Evolutionary conservation across 169 alveolate species (phyloP), one percentile per base, ranked within the genome.

Genomic region (Amoebophrya sp.): DNA sequence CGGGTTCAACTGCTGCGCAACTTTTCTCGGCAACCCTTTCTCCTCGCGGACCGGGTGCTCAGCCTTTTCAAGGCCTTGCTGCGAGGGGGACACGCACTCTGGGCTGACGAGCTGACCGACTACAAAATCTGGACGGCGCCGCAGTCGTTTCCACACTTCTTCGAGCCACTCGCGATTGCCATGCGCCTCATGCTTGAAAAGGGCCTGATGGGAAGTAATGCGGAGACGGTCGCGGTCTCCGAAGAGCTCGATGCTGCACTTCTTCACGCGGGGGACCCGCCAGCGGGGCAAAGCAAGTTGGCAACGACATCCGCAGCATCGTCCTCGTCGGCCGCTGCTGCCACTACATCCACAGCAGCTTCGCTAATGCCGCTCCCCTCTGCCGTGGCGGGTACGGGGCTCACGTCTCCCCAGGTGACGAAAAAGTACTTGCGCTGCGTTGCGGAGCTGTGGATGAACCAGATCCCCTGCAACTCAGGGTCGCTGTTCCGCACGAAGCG

Each of bases 401-500:
- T 66, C 83, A 7, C 32, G 35, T 0, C 83, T 7, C 83, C 83
- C 35, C 83, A 18, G 39, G 83, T 66, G 32, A 66, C 83, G 35
- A 66, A 66, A 25, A 66, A 66, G 83, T 66, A 25, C 35, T 25
- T 66, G 29, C 29, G 83, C 10, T 66, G 83, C 35, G 18, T 66
- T 25, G 83, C 32, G 32, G 83, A 66, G 18, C 83, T 66, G 39
- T 66, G 35, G 29, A 25, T 66, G 32, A n/a, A n/a, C 18, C 83
- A 66, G 83, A 25, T 66, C 32, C 83, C 83, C 32, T 66, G 83
- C 35, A 66, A 66, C 35, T 7, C 32, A 0, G 83, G 83, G 7
- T 66, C 83, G 35, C 32, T 66, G 39, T 66, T 66, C 83, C 83
- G 83, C 38, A 66, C 83, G 83, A 66, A 66, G 83, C 83, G 83